A percentile compares a stretch with the other conserved stretches of the same genome.
These are phyloP conservation scores for Blakeslea trispora DNA, from an alignment of 371 early-diverging fungal genomes.

Conservation along the genomic window DNA sequence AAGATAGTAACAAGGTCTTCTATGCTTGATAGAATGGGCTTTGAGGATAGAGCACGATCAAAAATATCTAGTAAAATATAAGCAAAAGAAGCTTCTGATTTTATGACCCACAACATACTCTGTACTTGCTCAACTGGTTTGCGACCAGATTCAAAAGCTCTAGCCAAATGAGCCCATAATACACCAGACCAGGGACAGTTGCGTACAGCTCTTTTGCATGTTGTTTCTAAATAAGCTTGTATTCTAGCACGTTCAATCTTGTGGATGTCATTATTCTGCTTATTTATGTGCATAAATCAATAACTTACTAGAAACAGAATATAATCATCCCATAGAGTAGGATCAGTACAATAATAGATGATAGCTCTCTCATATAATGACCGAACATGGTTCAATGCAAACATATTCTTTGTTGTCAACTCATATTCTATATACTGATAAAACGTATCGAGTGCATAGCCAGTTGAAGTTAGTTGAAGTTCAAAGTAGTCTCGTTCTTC, in stretches of 20 bases:
- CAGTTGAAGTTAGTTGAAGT: constrained; percentile 43
- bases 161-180: constrained; percentile 54
- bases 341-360: constrained; percentile 54
- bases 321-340: constrained; percentile 73
- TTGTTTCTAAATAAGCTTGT: constrained; percentile 22
- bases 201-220: constrained; percentile 55
- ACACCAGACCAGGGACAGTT: constrained; percentile 75
- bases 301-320: constrained; percentile 54
- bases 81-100: too few species aligned
- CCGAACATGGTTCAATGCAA: constrained; percentile 33
- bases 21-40: constrained; percentile 33
- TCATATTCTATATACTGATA: constrained; percentile 58
- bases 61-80: constrained; percentile 29
- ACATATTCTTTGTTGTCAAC: constrained; percentile 28
- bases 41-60: constrained; percentile 35
- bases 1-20: constrained; percentile 46
- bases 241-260: constrained; percentile 39
- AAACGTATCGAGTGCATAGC: constrained; percentile 41
- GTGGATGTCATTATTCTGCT: neutral
- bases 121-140: constrained; percentile 18
- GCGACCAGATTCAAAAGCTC: constrained; percentile 33
- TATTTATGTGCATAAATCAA: neutral
- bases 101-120: constrained; percentile 15
- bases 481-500: constrained; percentile 58
- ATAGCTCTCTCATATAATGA: constrained; percentile 71